Percentiles rank a stretch among this genome's conserved stretches.
Conservation (phyloP, 768 basidiomycete genomes). For the Boletus sensibilis region DNA sequence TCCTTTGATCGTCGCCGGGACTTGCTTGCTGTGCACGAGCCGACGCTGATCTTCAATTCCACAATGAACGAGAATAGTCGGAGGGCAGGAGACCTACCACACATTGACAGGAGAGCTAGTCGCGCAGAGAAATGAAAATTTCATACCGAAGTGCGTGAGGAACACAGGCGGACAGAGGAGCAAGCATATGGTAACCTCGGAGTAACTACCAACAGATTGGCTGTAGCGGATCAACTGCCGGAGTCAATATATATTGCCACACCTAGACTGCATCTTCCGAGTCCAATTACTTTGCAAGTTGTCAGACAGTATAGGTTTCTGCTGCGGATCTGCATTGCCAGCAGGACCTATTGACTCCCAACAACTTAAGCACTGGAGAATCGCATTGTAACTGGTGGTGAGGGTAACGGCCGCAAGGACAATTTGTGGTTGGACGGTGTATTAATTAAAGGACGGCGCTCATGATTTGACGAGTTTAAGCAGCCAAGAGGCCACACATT, state of each 20-base stretch:
- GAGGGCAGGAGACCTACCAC: conserved; percentile 9
- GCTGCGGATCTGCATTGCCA: conserved; percentile 20
- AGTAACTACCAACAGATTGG: conserved; percentile 17
- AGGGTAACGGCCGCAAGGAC: conserved; percentile 19
- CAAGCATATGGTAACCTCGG: conserved; percentile 5
- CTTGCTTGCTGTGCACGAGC: conserved; percentile 32
- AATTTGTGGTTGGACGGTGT: conserved; percentile 19
- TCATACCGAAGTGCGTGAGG: conserved; percentile 22
- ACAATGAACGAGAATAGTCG: conserved; percentile 12
- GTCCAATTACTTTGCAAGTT: not conserved
- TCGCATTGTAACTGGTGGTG: conserved; percentile 17
- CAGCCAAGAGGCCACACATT: conserved; percentile 10
- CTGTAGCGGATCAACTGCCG: conserved; percentile 32
- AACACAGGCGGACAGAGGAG: conserved; percentile 12
- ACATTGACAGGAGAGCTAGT: conserved; percentile 14
- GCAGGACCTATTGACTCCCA: not conserved
- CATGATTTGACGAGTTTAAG: conserved; percentile 30
- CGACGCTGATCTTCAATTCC: conserved; percentile 29
- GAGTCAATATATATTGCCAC: conserved; percentile 9
- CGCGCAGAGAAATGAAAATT: conserved; percentile 15
- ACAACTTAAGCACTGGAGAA: conserved; percentile 15
- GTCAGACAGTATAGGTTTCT: conserved; percentile 12
- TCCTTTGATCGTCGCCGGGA: conserved; percentile 34
- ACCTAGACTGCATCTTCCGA: conserved; percentile 7
- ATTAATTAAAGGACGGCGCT: conserved; percentile 32